Percentiles rank a stretch among this genome's conserved stretches.
Conservation (phyloP, 805 yeast species). For the Hanseniaspora singularis region DNA sequence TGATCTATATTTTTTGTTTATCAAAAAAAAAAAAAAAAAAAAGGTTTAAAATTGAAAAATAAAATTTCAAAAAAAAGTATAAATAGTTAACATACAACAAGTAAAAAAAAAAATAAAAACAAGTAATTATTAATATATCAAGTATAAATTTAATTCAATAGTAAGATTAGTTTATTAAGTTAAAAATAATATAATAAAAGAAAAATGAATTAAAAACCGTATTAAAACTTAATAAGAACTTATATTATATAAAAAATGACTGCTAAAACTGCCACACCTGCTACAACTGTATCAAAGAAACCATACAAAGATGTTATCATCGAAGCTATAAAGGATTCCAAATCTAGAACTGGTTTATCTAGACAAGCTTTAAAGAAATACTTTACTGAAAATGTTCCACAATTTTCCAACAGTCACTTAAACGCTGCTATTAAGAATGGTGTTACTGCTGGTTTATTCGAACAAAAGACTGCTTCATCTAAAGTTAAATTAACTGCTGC, state of each 20-base stretch:
- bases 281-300: slow-evolving; percentile 12
- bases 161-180: neutral
- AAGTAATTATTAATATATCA: too few species aligned
- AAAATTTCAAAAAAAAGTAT: slow-evolving; percentile 10
- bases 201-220: neutral
- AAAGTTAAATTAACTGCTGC: slow-evolving; percentile 49
- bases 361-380: slow-evolving; percentile 84
- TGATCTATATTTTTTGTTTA: too few species aligned
- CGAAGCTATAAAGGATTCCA: slow-evolving; percentile 56
- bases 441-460: slow-evolving; percentile 60
- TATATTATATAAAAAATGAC: neutral
- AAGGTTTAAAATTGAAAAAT: too few species aligned
- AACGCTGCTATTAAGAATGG: slow-evolving; percentile 63
- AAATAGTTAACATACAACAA: slow-evolving; percentile 16
- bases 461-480: slow-evolving; percentile 80
- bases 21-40: too few species aligned
- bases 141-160: neutral
- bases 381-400: slow-evolving; percentile 43
- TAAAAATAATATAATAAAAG: neutral
- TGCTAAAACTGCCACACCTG: slow-evolving; percentile 9
- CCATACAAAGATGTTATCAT: slow-evolving; percentile 26
- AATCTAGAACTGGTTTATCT: slow-evolving; percentile 70
- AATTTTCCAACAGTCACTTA: slow-evolving; percentile 20
- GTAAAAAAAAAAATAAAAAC: neutral
- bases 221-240: neutral